Conservation (phyloP, 192 early-diverging fungal species). For the Umbelopsis isabellina region DNA sequence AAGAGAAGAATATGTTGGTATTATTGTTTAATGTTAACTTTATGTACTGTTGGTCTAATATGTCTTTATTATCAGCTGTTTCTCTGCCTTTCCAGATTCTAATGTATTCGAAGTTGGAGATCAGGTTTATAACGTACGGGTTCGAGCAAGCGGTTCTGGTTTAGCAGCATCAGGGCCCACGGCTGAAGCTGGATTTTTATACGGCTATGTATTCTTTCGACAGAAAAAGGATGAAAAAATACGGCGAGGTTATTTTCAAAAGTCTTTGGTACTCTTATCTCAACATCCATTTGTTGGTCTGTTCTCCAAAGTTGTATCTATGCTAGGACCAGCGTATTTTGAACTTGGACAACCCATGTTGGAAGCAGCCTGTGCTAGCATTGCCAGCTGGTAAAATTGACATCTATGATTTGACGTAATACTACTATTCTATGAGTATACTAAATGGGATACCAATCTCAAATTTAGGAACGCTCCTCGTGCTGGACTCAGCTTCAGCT, state of each 20-base stretch:
- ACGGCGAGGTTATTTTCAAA: conserved; percentile 91
- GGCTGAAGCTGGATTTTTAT: conserved; percentile 61
- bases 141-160: conserved; percentile 61
- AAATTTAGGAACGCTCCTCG: conserved; percentile 48
- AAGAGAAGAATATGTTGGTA: conserved; percentile 71
- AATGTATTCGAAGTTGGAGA: conserved; percentile 77
- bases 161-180: conserved; percentile 59
- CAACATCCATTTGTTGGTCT: conserved; percentile 90
- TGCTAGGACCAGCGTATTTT: conserved; percentile 84
- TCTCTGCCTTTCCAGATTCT: conserved; percentile 80
- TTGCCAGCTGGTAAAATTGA: conserved; percentile 66
- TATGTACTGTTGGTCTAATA: background rate
- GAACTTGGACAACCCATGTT: conserved; percentile 75
- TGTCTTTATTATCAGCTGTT: conserved; percentile 46
- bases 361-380: conserved; percentile 80
- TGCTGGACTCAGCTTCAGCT: conserved; percentile 69
- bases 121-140: conserved; percentile 73
- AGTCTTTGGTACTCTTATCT: conserved; percentile 85
- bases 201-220: conserved; percentile 95
- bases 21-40: background rate
- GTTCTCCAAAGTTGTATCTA: conserved; percentile 72
- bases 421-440: background rate
- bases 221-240: conserved; percentile 87
- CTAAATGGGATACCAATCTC: background rate
- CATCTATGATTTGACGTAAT: background rate